Evolutionary conservation across 2,329 filamentous ascomycete genomes (phyloP), one percentile per base, ranked within the genome.

Genomic region (Neofusicoccum sp.): DNA sequence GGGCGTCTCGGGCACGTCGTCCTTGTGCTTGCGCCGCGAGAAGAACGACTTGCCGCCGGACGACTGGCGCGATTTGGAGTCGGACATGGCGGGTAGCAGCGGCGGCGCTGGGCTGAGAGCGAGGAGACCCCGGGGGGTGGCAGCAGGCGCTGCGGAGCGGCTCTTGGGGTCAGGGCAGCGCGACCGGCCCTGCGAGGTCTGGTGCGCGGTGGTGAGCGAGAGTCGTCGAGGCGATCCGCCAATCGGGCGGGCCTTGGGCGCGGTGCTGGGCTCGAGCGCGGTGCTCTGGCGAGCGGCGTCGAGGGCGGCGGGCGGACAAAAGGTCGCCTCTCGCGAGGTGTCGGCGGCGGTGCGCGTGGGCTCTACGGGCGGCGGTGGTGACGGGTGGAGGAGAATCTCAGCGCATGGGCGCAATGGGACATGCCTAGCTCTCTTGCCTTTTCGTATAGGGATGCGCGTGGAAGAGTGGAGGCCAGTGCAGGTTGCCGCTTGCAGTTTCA

Each of bases 41-140:
- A 97, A 97, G 81, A 97, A 91, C 64, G 89, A 91, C 73, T 88
- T 89, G 73, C 86, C 84, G 72, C 87, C 88, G 71, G 90, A 92
- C 66, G 89, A 91, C 81, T 93, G 89, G 76, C 90, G 87, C 70
- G 88, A 83, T 79, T 93, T 91, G 80, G 90, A 88, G 80, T 89
- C 82, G 51, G 51, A 56, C 51, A 56, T 56, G 36, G n/a, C 51
- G 51, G 26, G 36, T 28, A 30, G 36, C 51, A 33, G 51, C 51
- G 36, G 12, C 36, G 20, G 24, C 36, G 24, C 33, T 31, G 34
- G 51, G 36, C 26, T 34, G 12, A n/a, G 51, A 20, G 28, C 43
- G 30, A 30, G 54, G 41, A 20, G 59, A 24, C 59, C 38, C 38
- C 58, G 49, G 28, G 48, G 59, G 48, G 9, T 14, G 3, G 59